A percentile compares a stretch with the other conserved stretches of the same genome.
Evolutionary conservation across 176 grass and related monocot genomes (phyloP).

Genomic region (Cenchrus fungigraminus): DNA sequence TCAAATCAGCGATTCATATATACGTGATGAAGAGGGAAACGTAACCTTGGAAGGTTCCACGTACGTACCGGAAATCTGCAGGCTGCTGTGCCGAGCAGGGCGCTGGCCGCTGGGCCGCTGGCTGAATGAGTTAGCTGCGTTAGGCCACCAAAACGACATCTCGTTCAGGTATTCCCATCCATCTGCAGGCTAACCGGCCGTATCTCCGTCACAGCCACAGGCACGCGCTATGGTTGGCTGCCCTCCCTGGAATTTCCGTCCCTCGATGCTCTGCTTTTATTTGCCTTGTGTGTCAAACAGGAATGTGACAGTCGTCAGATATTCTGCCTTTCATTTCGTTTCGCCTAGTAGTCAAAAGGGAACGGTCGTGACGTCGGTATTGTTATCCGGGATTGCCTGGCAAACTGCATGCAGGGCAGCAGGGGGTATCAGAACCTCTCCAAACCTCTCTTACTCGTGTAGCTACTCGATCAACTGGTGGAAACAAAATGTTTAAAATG

Average conservation of each 20-base stretch:
- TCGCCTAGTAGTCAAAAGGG: neutral
- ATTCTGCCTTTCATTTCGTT: no score
- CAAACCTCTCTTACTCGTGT: no score
- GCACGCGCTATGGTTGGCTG: no score
- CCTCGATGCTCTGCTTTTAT: neutral
- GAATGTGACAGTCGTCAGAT: no score
- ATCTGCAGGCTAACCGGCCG: neutral
- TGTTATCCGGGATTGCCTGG: neutral
- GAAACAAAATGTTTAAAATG: no score
- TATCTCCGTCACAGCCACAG: no score
- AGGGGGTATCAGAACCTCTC: no score
- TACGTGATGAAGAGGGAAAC: no score
- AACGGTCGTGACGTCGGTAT: neutral
- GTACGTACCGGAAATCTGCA: neutral
- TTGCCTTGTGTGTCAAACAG: neutral
- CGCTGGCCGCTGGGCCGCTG: neutral
- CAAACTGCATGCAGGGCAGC: no score
- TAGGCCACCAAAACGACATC: slow-evolving; percentile 25
- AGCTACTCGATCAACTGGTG: no score
- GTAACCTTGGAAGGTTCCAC: neutral
- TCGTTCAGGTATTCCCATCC: slow-evolving; percentile 27
- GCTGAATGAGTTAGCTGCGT: slow-evolving; percentile 19
- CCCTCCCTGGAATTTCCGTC: neutral
- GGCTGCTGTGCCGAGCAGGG: neutral
- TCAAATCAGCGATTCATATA: no score